A percentile compares a stretch with the other conserved stretches of the same genome.
Conservation (phyloP, 805 yeast genomes). For the Yarrowia keelungensis region DNA sequence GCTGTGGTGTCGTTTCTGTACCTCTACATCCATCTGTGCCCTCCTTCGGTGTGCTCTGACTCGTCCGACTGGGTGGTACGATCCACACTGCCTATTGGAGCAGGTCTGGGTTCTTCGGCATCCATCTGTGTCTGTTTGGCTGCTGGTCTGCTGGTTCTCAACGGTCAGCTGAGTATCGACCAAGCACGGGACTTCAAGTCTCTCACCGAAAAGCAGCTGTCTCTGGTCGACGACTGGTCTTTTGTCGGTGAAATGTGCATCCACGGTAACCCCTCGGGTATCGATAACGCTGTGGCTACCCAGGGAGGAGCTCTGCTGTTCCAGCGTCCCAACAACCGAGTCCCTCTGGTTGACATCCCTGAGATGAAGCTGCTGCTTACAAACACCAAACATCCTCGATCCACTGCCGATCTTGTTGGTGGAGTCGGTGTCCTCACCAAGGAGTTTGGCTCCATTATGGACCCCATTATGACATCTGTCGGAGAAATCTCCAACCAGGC, state of each 20-base stretch:
- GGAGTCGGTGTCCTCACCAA: slow-evolving; percentile 66
- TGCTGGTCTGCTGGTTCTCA: slow-evolving; percentile 61
- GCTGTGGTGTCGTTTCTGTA: slow-evolving; percentile 88
- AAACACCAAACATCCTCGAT: slow-evolving; percentile 84
- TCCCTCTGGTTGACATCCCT: slow-evolving; percentile 76
- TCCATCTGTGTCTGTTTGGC: slow-evolving; percentile 85
- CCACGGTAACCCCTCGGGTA: slow-evolving; percentile 96
- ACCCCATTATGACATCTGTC: slow-evolving; percentile 75
- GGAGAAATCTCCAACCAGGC: slow-evolving; percentile 77
- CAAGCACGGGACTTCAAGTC: slow-evolving; percentile 43
- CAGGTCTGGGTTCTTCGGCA: slow-evolving; percentile 96
- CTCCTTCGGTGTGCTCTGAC: slow-evolving; percentile 56
- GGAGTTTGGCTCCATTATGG: slow-evolving; percentile 61
- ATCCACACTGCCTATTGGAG: slow-evolving; percentile 92
- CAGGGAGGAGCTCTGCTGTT: slow-evolving; percentile 95
- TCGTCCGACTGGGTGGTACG: slow-evolving; percentile 63
- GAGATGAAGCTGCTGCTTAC: slow-evolving; percentile 75
- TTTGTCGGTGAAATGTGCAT: slow-evolving; percentile 93
- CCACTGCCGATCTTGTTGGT: slow-evolving; percentile 83
- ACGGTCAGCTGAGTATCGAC: slow-evolving; percentile 41
- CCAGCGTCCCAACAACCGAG: slow-evolving; percentile 67
- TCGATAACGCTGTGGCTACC: slow-evolving; percentile 95
- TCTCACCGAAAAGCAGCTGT: slow-evolving; percentile 14
- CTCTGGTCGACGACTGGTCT: slow-evolving; percentile 81
- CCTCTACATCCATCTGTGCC: slow-evolving; percentile 67